These are phyloP conservation scores for Leishmania guyanensis DNA, from an alignment of 208 protist species.

Conservation along the genomic window DNA sequence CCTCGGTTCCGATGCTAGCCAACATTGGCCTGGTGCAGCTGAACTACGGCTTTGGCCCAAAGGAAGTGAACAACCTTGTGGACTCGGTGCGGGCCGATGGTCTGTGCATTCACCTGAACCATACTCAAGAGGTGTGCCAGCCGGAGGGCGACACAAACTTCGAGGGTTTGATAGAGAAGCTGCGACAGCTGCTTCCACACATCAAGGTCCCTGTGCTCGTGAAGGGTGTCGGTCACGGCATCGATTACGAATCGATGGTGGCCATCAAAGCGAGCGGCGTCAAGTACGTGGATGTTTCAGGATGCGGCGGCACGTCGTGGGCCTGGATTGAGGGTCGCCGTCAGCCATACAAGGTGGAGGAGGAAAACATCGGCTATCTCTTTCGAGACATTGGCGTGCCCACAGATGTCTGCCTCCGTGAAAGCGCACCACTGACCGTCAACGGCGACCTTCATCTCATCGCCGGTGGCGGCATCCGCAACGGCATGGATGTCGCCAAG, in stretches of 20 bases:
- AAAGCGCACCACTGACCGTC: slow-evolving; percentile 53
- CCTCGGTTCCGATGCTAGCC: slow-evolving; percentile 90
- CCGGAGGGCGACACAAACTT: slow-evolving; percentile 94
- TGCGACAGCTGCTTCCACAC: slow-evolving; percentile 68
- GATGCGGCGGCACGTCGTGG: slow-evolving; percentile 91
- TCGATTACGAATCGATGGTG: slow-evolving; percentile 73
- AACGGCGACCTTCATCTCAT: slow-evolving; percentile 75
- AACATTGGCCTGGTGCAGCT: slow-evolving; percentile 93
- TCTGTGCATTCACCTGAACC: slow-evolving; percentile 92
- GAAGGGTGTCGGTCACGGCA: slow-evolving; percentile 91
- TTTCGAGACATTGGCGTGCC: slow-evolving; percentile 88
- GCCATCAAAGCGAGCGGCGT: slow-evolving; percentile 74
- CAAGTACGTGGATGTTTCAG: slow-evolving; percentile 89
- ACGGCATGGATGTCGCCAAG: slow-evolving; percentile 89
- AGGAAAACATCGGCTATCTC: slow-evolving; percentile 86
- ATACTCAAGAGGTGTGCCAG: slow-evolving; percentile 90
- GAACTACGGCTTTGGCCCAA: slow-evolving; percentile 91
- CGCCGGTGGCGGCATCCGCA: slow-evolving; percentile 88
- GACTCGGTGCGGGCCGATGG: slow-evolving; percentile 84
- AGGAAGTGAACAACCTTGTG: slow-evolving; percentile 85
- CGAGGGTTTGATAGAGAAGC: slow-evolving; percentile 74
- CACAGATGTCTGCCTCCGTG: slow-evolving; percentile 78
- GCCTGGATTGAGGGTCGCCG: slow-evolving; percentile 92
- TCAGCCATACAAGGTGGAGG: slow-evolving; percentile 51
- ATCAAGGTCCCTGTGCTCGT: slow-evolving; percentile 90